These are phyloP conservation scores for Panicum virgatum DNA, from an alignment of 202 grass and related monocot genomes.

Conservation along the genomic window DNA sequence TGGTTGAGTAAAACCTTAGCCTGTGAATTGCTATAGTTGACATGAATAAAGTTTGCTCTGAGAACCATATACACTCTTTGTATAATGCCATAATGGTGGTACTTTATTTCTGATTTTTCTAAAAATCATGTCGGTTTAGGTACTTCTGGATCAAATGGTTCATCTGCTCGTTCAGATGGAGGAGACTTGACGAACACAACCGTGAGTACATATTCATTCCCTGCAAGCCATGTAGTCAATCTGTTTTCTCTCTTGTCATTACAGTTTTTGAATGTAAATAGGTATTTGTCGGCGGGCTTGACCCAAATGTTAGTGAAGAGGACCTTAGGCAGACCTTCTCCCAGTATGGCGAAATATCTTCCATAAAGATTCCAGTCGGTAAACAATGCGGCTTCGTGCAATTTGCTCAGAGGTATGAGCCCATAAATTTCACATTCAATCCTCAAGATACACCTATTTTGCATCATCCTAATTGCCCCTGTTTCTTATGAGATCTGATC, in stretches of 20 bases:
- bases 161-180: conserved; percentile 61
- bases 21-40: conserved; percentile 7
- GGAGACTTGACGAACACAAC: conserved; percentile 97
- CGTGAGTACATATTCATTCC: conserved; percentile 49
- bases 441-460: neutral
- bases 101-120: conserved; percentile 20
- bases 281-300: conserved; percentile 91
- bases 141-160: conserved; percentile 71
- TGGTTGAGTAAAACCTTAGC: neutral
- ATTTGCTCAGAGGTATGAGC: conserved; percentile 78
- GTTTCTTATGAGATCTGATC: neutral
- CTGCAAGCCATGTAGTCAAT: neutral
- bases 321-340: conserved; percentile 86
- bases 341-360: conserved; percentile 83
- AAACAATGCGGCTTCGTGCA: conserved; percentile 91
- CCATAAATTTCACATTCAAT: neutral
- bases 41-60: neutral
- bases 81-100: neutral
- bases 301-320: conserved; percentile 84
- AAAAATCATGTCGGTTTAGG: conserved; percentile 47
- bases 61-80: neutral
- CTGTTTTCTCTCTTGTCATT: neutral
- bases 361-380: conserved; percentile 84
- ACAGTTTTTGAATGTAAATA: conserved; percentile 35
- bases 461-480: neutral